Conservation (phyloP, 2,329 filamentous ascomycete genomes). For the Nemania bipapillata region DNA sequence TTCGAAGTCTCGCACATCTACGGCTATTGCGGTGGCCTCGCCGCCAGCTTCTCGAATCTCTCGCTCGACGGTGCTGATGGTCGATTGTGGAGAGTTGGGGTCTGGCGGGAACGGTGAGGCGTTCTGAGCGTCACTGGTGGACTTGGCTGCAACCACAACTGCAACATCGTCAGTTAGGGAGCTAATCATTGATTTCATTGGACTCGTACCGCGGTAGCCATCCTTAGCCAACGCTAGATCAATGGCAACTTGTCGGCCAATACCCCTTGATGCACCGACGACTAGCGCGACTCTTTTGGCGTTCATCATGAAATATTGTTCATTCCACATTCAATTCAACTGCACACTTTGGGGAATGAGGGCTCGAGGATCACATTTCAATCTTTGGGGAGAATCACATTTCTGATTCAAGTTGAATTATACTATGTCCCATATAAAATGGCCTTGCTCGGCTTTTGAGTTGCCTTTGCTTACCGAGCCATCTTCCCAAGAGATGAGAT, state of each 20-base stretch:
- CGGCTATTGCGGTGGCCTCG: slow-evolving; percentile 71
- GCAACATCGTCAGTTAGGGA: slow-evolving; percentile 8
- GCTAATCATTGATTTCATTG: background rate
- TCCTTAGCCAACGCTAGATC: slow-evolving; percentile 78
- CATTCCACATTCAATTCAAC: background rate
- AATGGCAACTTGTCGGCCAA: slow-evolving; percentile 82
- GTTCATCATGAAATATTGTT: slow-evolving; percentile 22
- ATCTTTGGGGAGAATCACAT: background rate
- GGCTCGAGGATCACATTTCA: slow-evolving; percentile 11
- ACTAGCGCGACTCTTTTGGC: slow-evolving; percentile 71
- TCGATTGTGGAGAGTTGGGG: slow-evolving; percentile 78
- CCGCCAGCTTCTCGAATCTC: slow-evolving; percentile 76
- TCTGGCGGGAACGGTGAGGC: slow-evolving; percentile 74
- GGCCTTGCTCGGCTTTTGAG: background rate
- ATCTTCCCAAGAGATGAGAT: background rate
- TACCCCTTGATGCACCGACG: slow-evolving; percentile 80
- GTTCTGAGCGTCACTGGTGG: slow-evolving; percentile 70
- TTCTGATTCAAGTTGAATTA: background rate
- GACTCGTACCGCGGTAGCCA: slow-evolving; percentile 71
- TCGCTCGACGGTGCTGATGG: slow-evolving; percentile 80
- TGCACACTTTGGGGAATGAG: background rate
- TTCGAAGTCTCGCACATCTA: slow-evolving; percentile 74
- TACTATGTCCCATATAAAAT: background rate
- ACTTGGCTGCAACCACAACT: slow-evolving; percentile 84
- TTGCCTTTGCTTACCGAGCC: background rate